phyloP scores from a whole-genome alignment of 306 rosid genomes.

The Dryas alaskensis region DNA sequence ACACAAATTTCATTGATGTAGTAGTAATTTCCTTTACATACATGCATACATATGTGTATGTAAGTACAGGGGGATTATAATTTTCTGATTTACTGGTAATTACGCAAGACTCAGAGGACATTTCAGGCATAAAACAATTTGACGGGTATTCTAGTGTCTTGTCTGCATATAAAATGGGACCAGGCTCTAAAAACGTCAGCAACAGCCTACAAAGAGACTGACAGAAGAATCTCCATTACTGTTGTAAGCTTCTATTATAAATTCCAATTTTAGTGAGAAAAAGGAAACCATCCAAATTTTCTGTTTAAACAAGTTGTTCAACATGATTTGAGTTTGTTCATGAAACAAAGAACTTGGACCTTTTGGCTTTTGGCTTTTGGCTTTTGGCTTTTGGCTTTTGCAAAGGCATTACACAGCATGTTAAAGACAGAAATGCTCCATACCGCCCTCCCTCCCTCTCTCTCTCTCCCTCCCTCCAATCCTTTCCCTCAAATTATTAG shows the following conservation, averaged over 20 bases:
- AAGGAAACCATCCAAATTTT: constrained; percentile 43
- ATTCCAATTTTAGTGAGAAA: constrained; percentile 31
- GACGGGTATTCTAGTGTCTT: constrained; percentile 36
- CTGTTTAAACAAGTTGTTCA: constrained; percentile 54
- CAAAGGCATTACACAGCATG: constrained; percentile 31
- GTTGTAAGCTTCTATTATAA: constrained; percentile 38
- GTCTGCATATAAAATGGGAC: constrained; percentile 54
- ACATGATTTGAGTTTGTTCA: constrained; percentile 47
- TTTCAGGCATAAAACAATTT: constrained; percentile 38
- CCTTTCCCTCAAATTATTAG: constrained; percentile 20
- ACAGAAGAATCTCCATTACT: constrained; percentile 57
- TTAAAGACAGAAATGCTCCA: constrained; percentile 62
- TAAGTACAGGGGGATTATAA: not conserved
- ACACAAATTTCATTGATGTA: not conserved
- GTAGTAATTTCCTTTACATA: not conserved
- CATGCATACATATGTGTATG: too few species aligned
- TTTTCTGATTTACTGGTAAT: constrained; percentile 9
- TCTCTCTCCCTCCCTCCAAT: not conserved
- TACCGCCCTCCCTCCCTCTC: constrained; percentile 22
- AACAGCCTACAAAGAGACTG: constrained; percentile 36
- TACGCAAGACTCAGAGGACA: constrained; percentile 20
- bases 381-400: constrained; percentile 21
- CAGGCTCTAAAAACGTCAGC: constrained; percentile 58
- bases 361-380: constrained; percentile 19
- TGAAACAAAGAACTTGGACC: constrained; percentile 59